Evolutionary conservation across 2,329 filamentous ascomycete genomes (phyloP), one percentile per base, ranked within the genome.

Genomic region (Botrytis aclada): DNA sequence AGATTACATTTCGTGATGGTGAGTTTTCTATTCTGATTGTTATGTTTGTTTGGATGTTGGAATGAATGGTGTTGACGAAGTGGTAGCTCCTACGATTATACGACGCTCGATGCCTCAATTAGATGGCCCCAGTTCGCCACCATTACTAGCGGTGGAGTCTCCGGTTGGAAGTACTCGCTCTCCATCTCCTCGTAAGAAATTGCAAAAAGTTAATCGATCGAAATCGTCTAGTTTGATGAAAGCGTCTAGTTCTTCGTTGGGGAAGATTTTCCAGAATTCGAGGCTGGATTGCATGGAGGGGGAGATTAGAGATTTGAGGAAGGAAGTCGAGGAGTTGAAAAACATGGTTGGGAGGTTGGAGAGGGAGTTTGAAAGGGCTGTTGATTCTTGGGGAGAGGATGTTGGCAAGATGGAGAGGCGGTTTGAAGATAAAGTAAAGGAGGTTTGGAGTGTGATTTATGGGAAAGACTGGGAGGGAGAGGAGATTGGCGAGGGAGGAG

Each of bases 381-480:
- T 41, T 0, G 20, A 7, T 6, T 10, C 9, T 16, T 12, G 25
- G 45, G 64, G n/a, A 0, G 45, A 39, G 9, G 37, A 20, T 8
- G 25, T 8, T 10, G 29, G 34, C 20, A 6, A 41, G 34, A 14
- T 5, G 0, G 4, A 12, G 4, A 18, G 9, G 3, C 2, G 14
- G 10, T 41, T 54, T 3, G 16, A 6, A 0, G n/a, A 25, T 4
- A 54, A 14, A 20, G 8, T 56, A 18, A 41, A 41, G 6, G 64
- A 56, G 10, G 18, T 67, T 16, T 67, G 64, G 64, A 25, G 34
- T 14, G 16, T n/a, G 34, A 1, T 67, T 29, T 67, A 56, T 56
- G 64, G 64, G 16, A 67, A 67, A 37, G 64, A 47, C 14, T 67
- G 64, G 47, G 64, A 67, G 12, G 25, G 16, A 6, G 64, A 54